A percentile compares a stretch with the other conserved stretches of the same genome.
phyloP scores from a whole-genome alignment of 2,329 filamentous ascomycete genomes.

The Colletotrichum coccodes region DNA sequence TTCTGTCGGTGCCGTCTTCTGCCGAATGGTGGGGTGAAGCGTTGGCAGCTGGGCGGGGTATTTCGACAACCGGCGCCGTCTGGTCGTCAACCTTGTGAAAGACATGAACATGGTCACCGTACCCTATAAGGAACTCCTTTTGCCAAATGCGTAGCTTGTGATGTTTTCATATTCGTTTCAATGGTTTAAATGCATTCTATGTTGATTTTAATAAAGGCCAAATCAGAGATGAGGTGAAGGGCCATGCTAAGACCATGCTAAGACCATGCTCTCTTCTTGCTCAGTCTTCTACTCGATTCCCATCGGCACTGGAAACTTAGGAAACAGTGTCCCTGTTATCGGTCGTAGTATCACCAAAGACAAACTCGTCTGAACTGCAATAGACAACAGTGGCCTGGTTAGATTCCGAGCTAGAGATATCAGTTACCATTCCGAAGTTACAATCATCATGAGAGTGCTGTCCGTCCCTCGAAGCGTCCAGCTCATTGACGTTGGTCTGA shows the following conservation, averaged over 20 bases:
- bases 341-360: background rate
- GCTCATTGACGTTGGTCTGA: no score
- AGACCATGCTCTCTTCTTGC: no score
- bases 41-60: background rate
- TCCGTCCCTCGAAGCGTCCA: background rate
- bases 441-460: background rate
- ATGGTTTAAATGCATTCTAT: no score
- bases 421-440: background rate
- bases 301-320: background rate
- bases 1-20: conserved; percentile 14
- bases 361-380: background rate
- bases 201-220: no score
- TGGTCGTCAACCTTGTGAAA: background rate
- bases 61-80: background rate
- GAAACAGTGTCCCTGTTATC: background rate
- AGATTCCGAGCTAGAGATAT: background rate
- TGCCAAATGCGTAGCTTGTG: no score
- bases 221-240: no score
- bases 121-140: no score
- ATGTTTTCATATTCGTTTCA: no score
- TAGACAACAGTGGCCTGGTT: background rate
- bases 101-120: no score
- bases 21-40: background rate
- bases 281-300: background rate
- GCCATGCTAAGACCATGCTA: no score